Evolutionary conservation across 2,329 filamentous ascomycete species (phyloP), one percentile per base, ranked within the genome.

Genomic region (Nemania serpens): DNA sequence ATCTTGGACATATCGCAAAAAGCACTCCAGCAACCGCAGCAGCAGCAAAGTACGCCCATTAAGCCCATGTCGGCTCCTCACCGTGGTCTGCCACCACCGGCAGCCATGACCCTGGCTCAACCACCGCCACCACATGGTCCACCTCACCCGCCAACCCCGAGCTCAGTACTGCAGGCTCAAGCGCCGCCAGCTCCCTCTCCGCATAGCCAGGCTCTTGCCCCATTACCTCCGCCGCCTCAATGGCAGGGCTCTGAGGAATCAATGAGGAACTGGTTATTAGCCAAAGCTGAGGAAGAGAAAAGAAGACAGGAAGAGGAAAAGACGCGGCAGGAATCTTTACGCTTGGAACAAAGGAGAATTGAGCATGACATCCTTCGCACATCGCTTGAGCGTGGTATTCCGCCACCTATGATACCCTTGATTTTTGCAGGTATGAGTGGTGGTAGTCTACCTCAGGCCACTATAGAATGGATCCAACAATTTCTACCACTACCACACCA

Each of bases 251-350:
- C 84, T 36, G 88, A 91, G 69, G 89, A 91, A 39, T 83, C 86
- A 2, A 90, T 91, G 87, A 86, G 84, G 63, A 84, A 82, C 56
- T 93, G 89, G 89, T 78, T 92, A 20, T 76, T 84, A 56, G 87
- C 89, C 55, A 91, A 88, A 74, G 80, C 85, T 0, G 90, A 93
- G 74, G 90, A 93, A 71, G 90, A 93, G 70, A 86, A 82, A 71
- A 83, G 87, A 62, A 87, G 79, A 71, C 89, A 91, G 75, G 89
- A 93, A 75, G 89, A 92, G 75, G 89, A 92, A 75, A 88, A 83
- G 69, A 86, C 84, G 20, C 79, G 79, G 45, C 84, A 86, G 68
- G 90, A 91, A 74, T 78, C 79, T 34, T 76, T 91, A 45, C 86
- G 87, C 25, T 76, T 92, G 34, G 90, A 93, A 75, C 89, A 91